Conservation (phyloP, 805 yeast species). For the Nakazawaea siamensis region DNA sequence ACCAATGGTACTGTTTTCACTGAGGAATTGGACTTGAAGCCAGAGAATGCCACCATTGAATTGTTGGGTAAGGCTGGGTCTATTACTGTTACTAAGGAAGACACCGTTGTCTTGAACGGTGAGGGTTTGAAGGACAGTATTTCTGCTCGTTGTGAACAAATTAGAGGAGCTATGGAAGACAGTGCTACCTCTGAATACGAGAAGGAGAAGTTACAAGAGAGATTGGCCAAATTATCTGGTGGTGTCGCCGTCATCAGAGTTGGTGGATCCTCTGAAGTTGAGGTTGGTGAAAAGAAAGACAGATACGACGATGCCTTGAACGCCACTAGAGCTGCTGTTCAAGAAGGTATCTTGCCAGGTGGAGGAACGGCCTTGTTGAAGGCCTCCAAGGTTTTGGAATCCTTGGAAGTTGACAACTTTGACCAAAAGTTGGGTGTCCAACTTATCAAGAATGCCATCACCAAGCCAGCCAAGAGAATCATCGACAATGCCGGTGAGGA, state of each 20-base stretch:
- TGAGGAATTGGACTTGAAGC: conserved; percentile 91
- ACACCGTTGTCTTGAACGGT: conserved; percentile 90
- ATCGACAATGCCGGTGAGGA: conserved; percentile 97
- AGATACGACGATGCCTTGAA: conserved; percentile 97
- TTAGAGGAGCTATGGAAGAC: conserved; percentile 72
- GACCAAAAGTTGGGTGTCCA: conserved; percentile 96
- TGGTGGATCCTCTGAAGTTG: conserved; percentile 95
- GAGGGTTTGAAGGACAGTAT: conserved; percentile 79
- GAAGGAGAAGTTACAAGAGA: conserved; percentile 93
- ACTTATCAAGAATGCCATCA: conserved; percentile 85
- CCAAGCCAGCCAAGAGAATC: conserved; percentile 92
- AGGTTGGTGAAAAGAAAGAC: conserved; percentile 99
- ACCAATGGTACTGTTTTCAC: conserved; percentile 91
- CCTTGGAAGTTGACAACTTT: conserved; percentile 72
- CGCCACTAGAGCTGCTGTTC: conserved; percentile 98
- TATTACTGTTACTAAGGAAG: conserved; percentile 89
- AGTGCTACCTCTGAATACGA: conserved; percentile 81
- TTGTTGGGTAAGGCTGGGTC: conserved; percentile 89
- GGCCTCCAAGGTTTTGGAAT: conserved; percentile 73
- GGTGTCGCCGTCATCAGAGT: conserved; percentile 98
- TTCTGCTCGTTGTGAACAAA: conserved; percentile 86
- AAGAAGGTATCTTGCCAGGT: conserved; percentile 98
- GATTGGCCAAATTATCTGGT: conserved; percentile 93
- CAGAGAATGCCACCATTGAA: conserved; percentile 87
- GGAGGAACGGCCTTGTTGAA: conserved; percentile 98